Evolutionary conservation across 2,329 filamentous ascomycete genomes (phyloP), one percentile per base, ranked within the genome.

Genomic region (Trichoderma citrinoviride): DNA sequence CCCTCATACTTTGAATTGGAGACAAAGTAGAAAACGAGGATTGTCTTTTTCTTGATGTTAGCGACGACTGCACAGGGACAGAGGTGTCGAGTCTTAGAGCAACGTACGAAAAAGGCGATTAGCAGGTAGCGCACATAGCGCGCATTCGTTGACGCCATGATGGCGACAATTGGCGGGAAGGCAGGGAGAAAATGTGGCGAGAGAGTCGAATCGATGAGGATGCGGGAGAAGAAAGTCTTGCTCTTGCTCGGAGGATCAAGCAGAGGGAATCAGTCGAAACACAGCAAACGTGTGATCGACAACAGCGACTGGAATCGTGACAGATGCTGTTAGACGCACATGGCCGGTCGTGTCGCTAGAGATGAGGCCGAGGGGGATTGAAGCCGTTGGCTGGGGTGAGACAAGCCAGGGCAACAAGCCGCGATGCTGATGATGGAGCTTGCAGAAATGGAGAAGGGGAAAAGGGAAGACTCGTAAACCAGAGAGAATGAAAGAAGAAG

Each of bases 11-110:
- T 80, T 47, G 82, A 83, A 68, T 81, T 80, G 64, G 91, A 90
- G 74, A 96, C 86, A 79, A 94, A 92, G 80, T 94, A 95, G 76
- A 97, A 85, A 68, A 96, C 82, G 68, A 87, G 82, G 68, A 96
- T 78, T 65, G 87, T 80, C 86, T 88, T 43, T 47, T 5, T 19
- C 1, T 65, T 10, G 5, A 17, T 43, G 69, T 73, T 57, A 72
- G 71, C 56, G 29, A 21, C 33, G 14, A n/a, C 27, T 23, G 23
- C n/a, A 50, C 7, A 5, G n/a, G n/a, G 15, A 3, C 29, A 54
- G n/a, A 40, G 10, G 12, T 33, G 8, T 10, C 46, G 33, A 5
- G 33, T 14, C 33, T 37, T 21, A 44, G 60, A 46, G 41, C 43
- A 50, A 83, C 90, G 75, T 85, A 96, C 93, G 74, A 96, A 89